phyloP scores from a whole-genome alignment of 306 rosid species.

The Cicer judaicum region DNA sequence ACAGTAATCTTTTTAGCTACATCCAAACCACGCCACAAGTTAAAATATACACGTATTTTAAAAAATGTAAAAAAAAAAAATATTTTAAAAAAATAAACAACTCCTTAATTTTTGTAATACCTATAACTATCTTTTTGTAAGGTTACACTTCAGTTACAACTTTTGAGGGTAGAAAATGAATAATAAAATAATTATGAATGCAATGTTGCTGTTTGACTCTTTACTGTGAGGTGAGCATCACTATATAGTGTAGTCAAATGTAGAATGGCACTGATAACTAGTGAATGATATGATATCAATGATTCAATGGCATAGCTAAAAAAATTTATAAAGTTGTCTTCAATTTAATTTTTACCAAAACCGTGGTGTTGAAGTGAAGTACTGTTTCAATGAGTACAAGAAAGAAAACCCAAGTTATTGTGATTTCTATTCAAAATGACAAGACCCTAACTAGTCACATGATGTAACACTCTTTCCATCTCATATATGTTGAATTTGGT shows the following conservation, averaged over 20 bases:
- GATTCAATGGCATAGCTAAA: constrained; percentile 5
- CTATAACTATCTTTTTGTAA: background rate
- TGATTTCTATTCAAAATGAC: constrained; percentile 45
- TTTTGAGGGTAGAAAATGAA: constrained; percentile 5
- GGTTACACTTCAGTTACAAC: constrained; percentile 5
- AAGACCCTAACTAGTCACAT: constrained; percentile 43
- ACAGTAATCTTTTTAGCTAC: constrained; percentile 5
- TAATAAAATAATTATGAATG: background rate
- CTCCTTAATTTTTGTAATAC: too few species aligned
- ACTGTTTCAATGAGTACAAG: constrained; percentile 32
- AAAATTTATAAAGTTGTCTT: constrained; percentile 9
- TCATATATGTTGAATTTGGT: constrained; percentile 38
- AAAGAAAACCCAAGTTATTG: constrained; percentile 29
- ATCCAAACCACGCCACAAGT: constrained; percentile 26
- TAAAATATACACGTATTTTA: too few species aligned
- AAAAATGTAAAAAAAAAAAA: too few species aligned
- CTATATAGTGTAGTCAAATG: constrained; percentile 29
- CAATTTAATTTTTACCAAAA: constrained; percentile 18
- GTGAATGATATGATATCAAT: constrained; percentile 20
- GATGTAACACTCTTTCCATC: constrained; percentile 43
- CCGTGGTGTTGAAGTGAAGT: constrained; percentile 30
- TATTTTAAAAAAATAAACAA: too few species aligned
- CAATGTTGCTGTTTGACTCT: constrained; percentile 31
- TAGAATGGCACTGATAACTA: constrained; percentile 38
- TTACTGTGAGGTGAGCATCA: constrained; percentile 26